Conservation (phyloP, 2,329 filamentous ascomycete genomes). For the Cladophialophora psammophila region DNA sequence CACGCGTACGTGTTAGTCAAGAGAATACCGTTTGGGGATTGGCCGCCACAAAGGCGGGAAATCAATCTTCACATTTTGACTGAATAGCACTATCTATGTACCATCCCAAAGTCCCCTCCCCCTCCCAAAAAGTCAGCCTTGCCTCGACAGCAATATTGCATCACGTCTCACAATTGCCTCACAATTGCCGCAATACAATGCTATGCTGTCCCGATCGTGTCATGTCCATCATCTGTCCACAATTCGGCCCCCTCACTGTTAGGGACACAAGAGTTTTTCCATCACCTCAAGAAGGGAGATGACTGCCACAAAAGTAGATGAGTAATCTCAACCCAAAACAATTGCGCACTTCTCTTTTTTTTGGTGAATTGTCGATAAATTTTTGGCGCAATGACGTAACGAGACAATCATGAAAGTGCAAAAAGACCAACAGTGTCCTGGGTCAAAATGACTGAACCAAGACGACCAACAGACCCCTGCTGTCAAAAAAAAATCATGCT, state of each 20-base stretch:
- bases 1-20: background rate
- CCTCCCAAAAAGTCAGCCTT: background rate
- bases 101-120: background rate
- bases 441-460: background rate
- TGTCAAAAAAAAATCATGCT: background rate
- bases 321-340: slow-evolving; percentile 5
- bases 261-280: background rate
- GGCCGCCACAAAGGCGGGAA: background rate
- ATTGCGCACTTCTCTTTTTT: slow-evolving; percentile 6
- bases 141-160: background rate
- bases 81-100: slow-evolving; percentile 2
- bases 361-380: background rate
- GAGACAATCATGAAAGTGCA: slow-evolving; percentile 1
- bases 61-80: slow-evolving; percentile 2
- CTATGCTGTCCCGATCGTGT: background rate
- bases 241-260: slow-evolving; percentile 1
- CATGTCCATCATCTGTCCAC: slow-evolving; percentile 1
- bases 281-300: slow-evolving; percentile 1
- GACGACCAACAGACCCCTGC: background rate
- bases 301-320: background rate
- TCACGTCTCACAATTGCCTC: background rate
- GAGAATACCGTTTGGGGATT: background rate
- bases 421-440: background rate
- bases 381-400: background rate
- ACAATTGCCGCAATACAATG: background rate